Conservation (phyloP, 2,329 filamentous ascomycete genomes). For the Blastomyces gilchristii region DNA sequence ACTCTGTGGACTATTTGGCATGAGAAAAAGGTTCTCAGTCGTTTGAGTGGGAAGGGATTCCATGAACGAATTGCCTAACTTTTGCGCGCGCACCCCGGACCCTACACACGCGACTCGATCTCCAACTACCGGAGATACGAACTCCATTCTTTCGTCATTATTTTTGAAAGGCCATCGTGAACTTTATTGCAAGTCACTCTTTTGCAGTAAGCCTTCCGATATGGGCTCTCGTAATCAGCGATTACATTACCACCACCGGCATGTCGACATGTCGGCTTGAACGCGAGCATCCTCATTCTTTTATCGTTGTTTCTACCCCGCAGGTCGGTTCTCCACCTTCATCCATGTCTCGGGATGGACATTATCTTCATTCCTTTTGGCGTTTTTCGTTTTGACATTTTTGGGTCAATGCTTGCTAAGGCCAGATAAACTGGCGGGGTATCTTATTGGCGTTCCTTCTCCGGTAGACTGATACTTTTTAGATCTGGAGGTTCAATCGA, state of each 20-base stretch:
- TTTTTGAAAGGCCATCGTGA: background rate
- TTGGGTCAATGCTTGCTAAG: background rate
- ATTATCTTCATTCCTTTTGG: background rate
- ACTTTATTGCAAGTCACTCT: background rate
- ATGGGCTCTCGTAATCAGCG: background rate
- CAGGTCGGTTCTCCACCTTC: background rate
- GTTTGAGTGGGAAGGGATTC: constrained; percentile 19
- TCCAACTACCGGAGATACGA: background rate
- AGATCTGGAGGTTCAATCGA: background rate
- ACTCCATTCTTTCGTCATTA: background rate
- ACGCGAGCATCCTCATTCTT: background rate
- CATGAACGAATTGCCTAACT: constrained; percentile 10
- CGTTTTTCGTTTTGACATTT: background rate
- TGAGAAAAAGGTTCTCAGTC: constrained; percentile 26
- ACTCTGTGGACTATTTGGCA: constrained; percentile 48
- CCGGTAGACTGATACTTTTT: background rate
- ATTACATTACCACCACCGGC: background rate
- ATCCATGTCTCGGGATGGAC: background rate
- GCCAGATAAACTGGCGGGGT: background rate
- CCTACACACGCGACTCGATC: background rate
- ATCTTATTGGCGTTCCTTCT: background rate
- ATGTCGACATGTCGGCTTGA: background rate
- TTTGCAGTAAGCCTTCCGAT: background rate
- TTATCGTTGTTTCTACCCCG: background rate
- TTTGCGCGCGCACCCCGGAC: background rate